These are phyloP conservation scores for Ophiostoma piceae DNA, from an alignment of 2,329 filamentous ascomycete species.

Conservation along the genomic window DNA sequence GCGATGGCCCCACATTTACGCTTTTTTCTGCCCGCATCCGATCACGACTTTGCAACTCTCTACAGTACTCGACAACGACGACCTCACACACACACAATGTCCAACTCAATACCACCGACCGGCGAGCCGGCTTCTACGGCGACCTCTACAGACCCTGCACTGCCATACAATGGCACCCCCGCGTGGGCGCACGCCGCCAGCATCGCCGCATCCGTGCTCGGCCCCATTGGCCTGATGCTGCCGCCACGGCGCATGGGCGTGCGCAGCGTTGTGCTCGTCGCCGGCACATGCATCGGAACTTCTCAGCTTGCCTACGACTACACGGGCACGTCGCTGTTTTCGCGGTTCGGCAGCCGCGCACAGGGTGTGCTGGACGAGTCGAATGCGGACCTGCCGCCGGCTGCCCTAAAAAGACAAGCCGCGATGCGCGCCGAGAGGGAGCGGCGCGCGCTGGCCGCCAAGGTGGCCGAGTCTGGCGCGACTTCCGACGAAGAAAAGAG, in stretches of 20 bases:
- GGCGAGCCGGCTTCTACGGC: neutral
- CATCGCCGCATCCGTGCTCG: slow-evolving; percentile 45
- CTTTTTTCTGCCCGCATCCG: slow-evolving; percentile 16
- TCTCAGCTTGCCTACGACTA: slow-evolving; percentile 54
- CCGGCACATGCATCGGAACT: slow-evolving; percentile 48
- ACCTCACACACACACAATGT: slow-evolving; percentile 10
- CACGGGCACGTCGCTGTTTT: slow-evolving; percentile 49
- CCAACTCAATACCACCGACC: slow-evolving; percentile 19
- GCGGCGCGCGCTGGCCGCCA: slow-evolving; percentile 30
- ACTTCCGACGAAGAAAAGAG: neutral
- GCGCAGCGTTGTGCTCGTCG: slow-evolving; percentile 47
- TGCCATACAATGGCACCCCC: slow-evolving; percentile 31
- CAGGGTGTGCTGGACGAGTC: slow-evolving; percentile 10
- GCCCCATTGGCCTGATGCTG: slow-evolving; percentile 45
- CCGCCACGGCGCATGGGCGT: slow-evolving; percentile 48
- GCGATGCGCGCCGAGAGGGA: slow-evolving; percentile 45
- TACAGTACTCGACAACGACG: neutral
- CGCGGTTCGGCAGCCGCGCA: slow-evolving; percentile 45
- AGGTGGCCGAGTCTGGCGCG: slow-evolving; percentile 34
- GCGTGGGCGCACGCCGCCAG: slow-evolving; percentile 44
- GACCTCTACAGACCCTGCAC: neutral
- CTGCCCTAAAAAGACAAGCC: slow-evolving; percentile 44
- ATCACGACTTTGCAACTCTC: neutral
- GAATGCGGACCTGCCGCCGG: slow-evolving; percentile 46
- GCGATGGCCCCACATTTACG: neutral